A percentile compares a stretch with the other conserved stretches of the same genome.
These are phyloP conservation scores for Globisporangium cederbergense DNA, from an alignment of 352 stramenopile species.

Conservation along the genomic window DNA sequence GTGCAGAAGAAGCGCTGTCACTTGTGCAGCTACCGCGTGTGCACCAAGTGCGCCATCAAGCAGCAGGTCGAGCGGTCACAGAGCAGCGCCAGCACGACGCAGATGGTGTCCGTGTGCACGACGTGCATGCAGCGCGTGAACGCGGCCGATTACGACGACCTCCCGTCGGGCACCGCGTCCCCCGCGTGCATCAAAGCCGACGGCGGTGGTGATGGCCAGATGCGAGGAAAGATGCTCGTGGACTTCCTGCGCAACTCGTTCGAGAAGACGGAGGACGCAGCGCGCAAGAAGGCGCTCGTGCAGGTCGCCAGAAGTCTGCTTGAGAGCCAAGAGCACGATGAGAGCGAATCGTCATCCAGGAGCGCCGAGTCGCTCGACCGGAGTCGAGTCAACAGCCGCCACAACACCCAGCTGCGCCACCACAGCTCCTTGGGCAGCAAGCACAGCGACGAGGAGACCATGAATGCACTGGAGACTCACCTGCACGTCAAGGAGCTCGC, in stretches of 20 bases:
- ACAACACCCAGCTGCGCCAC: constrained; percentile 9
- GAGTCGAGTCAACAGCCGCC: neutral
- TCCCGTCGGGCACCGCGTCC: constrained; percentile 22
- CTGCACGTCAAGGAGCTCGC: constrained; percentile 21
- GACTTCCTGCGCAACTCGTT: constrained; percentile 39
- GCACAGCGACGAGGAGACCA: neutral
- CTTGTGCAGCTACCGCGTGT: constrained; percentile 50
- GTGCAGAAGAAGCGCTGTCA: constrained; percentile 38
- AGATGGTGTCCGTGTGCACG: constrained; percentile 40
- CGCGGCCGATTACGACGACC: constrained; percentile 44
- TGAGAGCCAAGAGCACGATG: constrained; percentile 24
- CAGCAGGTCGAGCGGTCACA: constrained; percentile 30
- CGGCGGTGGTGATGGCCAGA: constrained; percentile 8
- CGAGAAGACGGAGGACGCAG: constrained; percentile 21
- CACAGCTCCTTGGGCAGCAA: neutral
- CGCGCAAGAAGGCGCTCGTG: constrained; percentile 27
- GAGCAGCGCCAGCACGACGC: constrained; percentile 20
- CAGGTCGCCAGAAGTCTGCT: constrained; percentile 57
- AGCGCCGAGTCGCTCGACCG: neutral
- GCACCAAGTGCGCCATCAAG: constrained; percentile 35
- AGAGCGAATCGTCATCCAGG: constrained; percentile 14
- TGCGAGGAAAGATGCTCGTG: constrained; percentile 23
- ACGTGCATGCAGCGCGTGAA: constrained; percentile 55
- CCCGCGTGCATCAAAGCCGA: constrained; percentile 30
- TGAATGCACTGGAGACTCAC: constrained; percentile 19